Evolutionary conservation across 2,329 filamentous ascomycete genomes (phyloP), one percentile per base, ranked within the genome.

Genomic region (Pseudogymnoascus sp.): DNA sequence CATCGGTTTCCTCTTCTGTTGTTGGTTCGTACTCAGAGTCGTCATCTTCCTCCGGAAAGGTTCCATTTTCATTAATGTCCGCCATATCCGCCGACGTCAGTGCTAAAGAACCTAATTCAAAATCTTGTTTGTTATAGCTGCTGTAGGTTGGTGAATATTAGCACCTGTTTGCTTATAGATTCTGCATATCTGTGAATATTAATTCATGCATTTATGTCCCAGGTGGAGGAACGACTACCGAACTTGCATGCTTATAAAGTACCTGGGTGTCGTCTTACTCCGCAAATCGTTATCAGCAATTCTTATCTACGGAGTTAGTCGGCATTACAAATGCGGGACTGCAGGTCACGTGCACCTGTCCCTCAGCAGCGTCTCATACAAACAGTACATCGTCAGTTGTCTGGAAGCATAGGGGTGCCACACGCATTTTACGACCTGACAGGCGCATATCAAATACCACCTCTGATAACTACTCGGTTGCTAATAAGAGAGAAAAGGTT

Each of bases 21-120:
- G 76, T 73, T 29, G 76, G 73, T 67, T 79, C 73, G 71, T 77
- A 79, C 65, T 81, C 79, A 75, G 80, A 79, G 71, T 80, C 79
- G 73, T 82, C 78, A 73, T 78, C 76, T 9, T 68, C 68, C 12
- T 68, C 69, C 9, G 9, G 9, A 33, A 15, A 31, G 27, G n/a
- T 33, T 18, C 9, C 48, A 33, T 33, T 55, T 33, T 33, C 48
- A 55, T 55, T 55, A 12, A 55, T 27, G 35, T 55, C 48, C 48
- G 48, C 48, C 48, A 55, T 55, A 55, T 55, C 48, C 48, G 48
- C 15, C 29, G 15, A 55, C 15, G 48, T 33, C 48, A 55, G 48
- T 55, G 48, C 29, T 21, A 8, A 12, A 18, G 29, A 21, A 55
- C 29, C 9, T 10, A 55, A 29, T 55, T 35, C 48, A n/a, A 33